Evolutionary conservation across 2,329 filamentous ascomycete species (phyloP), one percentile per base, ranked within the genome.

Genomic region (Clarireedia hainanense): DNA sequence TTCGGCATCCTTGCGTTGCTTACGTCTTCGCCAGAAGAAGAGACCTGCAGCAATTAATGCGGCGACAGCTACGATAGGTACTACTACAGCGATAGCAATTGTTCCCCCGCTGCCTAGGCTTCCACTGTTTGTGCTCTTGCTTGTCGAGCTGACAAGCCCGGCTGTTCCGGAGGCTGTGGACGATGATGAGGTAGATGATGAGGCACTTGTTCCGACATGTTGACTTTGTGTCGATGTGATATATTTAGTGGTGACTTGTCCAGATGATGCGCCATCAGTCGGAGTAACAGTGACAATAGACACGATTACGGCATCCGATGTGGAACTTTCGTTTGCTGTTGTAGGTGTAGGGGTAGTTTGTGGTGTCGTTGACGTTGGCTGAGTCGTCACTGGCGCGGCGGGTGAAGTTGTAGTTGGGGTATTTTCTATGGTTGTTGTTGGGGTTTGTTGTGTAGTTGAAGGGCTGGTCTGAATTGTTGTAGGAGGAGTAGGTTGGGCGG

Each of bases 41-140:
- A 96, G 77, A 6, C 84, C 88, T 3, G 81, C 83, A 7, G 92
- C 72, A 2, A 92, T 83, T 23, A 97, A 77, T 17, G 95, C 72
- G 2, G 89, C 90, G 39, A 97, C 90, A 1, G 86, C 90, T 1
- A 85, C 90, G 49, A 99, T 92, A 4, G 94, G 94, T 2, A 97
- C 88, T 5, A 96, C 90, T 0, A 99, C 94, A 3, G 91, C 92
- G 50, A 97, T 85, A 6, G 94, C 92, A 59, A 95, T 96, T 63
- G 82, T 91, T 48, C 86, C 86, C 36, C 79, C 77, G 48, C 79
- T 78, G 62, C 69, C 26, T 14, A 56, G 26, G 9, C 54, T 48
- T 4, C 24, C 23, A n/a, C 27, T 40, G 10, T 20, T 12, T 9
- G 47, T 30, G 5, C 15, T 42, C 5, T 23, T 45, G 20, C 36